These are phyloP conservation scores for Malus sieversii DNA, from an alignment of 306 rosid genomes.

Conservation along the genomic window DNA sequence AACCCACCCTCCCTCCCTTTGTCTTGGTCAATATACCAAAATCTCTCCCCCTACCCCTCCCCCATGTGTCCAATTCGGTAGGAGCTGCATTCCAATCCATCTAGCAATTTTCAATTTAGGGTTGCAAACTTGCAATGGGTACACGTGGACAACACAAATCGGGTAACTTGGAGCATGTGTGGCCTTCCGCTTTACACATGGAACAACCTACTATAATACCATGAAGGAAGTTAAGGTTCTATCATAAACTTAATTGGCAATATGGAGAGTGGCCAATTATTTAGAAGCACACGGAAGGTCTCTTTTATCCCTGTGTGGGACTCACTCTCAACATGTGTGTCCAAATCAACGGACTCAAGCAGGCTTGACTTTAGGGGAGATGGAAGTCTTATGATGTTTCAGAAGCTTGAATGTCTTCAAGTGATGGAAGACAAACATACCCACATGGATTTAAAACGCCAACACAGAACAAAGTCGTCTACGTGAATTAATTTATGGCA, in stretches of 20 bases:
- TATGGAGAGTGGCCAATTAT: too few species aligned
- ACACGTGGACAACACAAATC: too few species aligned
- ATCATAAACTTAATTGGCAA: too few species aligned
- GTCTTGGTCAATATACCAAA: too few species aligned
- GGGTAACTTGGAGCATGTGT: too few species aligned
- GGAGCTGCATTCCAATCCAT: neutral
- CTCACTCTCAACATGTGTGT: neutral
- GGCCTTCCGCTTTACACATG: too few species aligned
- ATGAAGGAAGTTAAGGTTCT: too few species aligned
- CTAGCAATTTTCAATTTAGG: neutral
- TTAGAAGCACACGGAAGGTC: too few species aligned
- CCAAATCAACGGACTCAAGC: neutral
- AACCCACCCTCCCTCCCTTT: neutral
- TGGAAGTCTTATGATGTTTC: constrained; percentile 5
- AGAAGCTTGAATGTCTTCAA: neutral
- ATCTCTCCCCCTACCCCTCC: neutral
- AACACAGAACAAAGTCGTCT: constrained; percentile 10
- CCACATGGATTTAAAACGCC: constrained; percentile 48
- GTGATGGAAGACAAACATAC: constrained; percentile 29
- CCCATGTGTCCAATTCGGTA: neutral
- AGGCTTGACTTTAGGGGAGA: constrained; percentile 1
- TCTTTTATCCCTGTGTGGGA: too few species aligned
- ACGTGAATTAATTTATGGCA: constrained; percentile 10
- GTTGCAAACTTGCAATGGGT: neutral
- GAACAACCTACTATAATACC: too few species aligned